A percentile compares a stretch with the other conserved stretches of the same genome.
Conservation (phyloP, 1,284 basidiomycete genomes). For the Rhodotorula sp. region DNA sequence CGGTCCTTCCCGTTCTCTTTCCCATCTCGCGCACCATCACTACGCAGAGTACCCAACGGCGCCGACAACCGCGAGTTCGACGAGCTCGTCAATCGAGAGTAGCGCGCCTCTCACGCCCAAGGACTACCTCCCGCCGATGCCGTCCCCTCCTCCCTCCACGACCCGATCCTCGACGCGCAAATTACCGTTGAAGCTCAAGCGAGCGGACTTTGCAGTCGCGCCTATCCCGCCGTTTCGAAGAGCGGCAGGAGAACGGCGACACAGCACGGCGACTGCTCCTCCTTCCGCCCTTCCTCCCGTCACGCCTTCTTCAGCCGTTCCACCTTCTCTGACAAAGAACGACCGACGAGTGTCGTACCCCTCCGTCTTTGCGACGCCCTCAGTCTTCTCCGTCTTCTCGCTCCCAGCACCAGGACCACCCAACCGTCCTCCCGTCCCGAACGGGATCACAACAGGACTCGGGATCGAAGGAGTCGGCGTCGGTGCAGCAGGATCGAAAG, state of each 20-base stretch:
- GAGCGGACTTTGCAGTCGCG: not conserved
- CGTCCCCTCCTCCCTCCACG: not conserved
- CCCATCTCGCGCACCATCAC: too few relatives aligned
- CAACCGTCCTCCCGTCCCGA: not conserved
- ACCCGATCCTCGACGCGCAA: not conserved
- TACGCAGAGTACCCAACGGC: not conserved
- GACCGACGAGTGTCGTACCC: slow-evolving; percentile 2
- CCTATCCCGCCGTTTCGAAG: slow-evolving; percentile 4
- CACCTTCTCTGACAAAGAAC: not conserved
- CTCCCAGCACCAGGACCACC: not conserved
- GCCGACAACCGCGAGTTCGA: not conserved
- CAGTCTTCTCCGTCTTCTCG: slow-evolving; percentile 4
- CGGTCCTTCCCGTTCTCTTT: too few relatives aligned
- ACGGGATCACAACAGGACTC: not conserved
- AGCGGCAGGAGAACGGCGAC: too few relatives aligned
- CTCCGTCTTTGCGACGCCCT: not conserved
- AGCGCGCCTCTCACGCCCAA: not conserved
- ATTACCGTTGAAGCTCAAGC: not conserved
- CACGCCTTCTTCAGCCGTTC: not conserved
- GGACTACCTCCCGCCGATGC: not conserved
- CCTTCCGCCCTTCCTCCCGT: not conserved
- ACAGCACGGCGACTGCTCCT: too few relatives aligned
- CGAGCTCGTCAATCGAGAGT: not conserved
- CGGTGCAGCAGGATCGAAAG: not conserved
- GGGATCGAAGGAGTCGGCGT: slow-evolving; percentile 5